Percentiles rank a stretch among this genome's conserved stretches.
These are phyloP conservation scores for Ceraceosorus bombacis DNA, from an alignment of 1,284 basidiomycete genomes.

Conservation along the genomic window DNA sequence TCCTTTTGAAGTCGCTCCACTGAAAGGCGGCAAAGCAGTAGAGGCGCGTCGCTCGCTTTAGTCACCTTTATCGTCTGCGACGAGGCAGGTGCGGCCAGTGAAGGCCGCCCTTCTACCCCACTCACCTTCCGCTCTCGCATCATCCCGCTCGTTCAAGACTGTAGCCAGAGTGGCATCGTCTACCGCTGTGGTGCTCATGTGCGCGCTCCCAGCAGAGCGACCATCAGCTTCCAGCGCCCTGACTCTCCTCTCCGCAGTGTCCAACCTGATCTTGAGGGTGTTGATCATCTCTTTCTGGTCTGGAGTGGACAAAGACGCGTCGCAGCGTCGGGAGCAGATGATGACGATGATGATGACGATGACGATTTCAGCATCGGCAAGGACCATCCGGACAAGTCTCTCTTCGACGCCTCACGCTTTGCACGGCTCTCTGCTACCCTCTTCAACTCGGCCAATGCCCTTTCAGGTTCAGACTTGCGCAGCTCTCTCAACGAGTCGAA, in stretches of 20 bases:
- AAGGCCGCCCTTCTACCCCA: not conserved
- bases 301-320: not conserved
- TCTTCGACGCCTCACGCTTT: not conserved
- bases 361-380: not conserved
- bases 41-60: too few relatives aligned
- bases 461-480: constrained; percentile 30
- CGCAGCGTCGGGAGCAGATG: not conserved
- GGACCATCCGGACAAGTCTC: not conserved
- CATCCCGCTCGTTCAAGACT: constrained; percentile 8
- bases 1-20: not conserved
- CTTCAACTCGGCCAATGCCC: constrained; percentile 31
- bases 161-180: constrained; percentile 8
- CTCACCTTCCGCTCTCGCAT: constrained; percentile 17
- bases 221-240: constrained; percentile 13
- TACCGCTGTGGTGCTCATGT: constrained; percentile 4
- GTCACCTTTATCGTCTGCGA: too few relatives aligned
- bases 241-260: constrained; percentile 23
- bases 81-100: too few relatives aligned
- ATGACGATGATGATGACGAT: not conserved
- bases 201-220: constrained; percentile 11
- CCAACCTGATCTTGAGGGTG: constrained; percentile 25
- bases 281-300: constrained; percentile 10
- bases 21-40: not conserved
- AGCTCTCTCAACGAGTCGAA: constrained; percentile 41
- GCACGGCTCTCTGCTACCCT: constrained; percentile 26